Percentiles rank a stretch among this genome's conserved stretches.
phyloP scores from a whole-genome alignment of 2,329 filamentous ascomycete species.

The Geosmithia putterillii region DNA sequence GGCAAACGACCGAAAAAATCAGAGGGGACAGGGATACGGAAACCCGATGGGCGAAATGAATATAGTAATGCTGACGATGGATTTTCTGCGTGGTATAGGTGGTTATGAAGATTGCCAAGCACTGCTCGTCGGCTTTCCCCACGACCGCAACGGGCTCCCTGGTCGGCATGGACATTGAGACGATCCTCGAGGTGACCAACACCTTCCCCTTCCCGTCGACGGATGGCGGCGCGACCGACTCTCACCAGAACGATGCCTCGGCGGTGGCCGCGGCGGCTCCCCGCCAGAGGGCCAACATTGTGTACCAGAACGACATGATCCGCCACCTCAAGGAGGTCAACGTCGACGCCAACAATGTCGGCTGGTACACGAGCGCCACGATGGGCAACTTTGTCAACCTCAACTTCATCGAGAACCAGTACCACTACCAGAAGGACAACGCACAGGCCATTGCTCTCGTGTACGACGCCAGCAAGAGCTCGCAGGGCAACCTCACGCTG shows the following conservation, averaged over 20 bases:
- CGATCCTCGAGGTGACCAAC: slow-evolving; percentile 83
- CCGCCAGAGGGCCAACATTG: slow-evolving; percentile 76
- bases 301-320: slow-evolving; percentile 95
- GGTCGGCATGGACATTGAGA: slow-evolving; percentile 82
- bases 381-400: slow-evolving; percentile 98
- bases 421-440: slow-evolving; percentile 93
- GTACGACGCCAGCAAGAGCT: slow-evolving; percentile 90
- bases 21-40: not conserved
- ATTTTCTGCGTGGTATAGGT: slow-evolving; percentile 45
- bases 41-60: not conserved
- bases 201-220: slow-evolving; percentile 83
- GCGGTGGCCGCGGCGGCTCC: slow-evolving; percentile 77
- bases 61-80: slow-evolving; percentile 8
- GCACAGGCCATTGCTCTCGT: slow-evolving; percentile 80
- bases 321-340: slow-evolving; percentile 94
- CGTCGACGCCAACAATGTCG: slow-evolving; percentile 93
- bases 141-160: slow-evolving; percentile 81
- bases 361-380: slow-evolving; percentile 97
- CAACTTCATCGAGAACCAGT: slow-evolving; percentile 95
- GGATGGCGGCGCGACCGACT: slow-evolving; percentile 56
- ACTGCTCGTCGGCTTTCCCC: slow-evolving; percentile 79
- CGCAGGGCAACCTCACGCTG: slow-evolving; percentile 80
- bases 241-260: slow-evolving; percentile 64
- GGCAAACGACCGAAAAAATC: not conserved
- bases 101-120: slow-evolving; percentile 97